These are phyloP conservation scores for Yamadazyma pseudoaaseri DNA, from an alignment of 1,139 yeast species.

Conservation along the genomic window DNA sequence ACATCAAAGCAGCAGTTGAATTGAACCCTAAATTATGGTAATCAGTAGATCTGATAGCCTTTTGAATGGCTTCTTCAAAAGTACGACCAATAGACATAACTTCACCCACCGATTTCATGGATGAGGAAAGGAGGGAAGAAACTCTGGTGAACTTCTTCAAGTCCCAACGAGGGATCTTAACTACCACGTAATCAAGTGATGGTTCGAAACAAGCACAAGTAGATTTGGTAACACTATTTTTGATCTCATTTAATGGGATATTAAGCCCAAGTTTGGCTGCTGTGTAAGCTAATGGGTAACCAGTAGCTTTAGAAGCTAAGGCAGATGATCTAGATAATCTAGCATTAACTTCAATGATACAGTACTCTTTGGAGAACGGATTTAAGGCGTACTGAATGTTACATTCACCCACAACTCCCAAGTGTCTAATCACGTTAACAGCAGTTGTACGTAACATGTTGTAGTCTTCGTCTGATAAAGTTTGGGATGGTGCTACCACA, in stretches of 20 bases:
- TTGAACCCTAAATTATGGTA: constrained; percentile 94
- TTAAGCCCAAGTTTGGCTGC: constrained; percentile 97
- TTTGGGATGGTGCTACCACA: constrained; percentile 98
- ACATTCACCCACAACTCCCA: constrained; percentile 99
- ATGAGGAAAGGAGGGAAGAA: constrained; percentile 80
- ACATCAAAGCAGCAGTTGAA: constrained; percentile 81
- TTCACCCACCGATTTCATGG: constrained; percentile 99
- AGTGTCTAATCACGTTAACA: constrained; percentile 92
- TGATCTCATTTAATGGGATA: constrained; percentile 88
- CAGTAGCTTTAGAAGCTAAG: constrained; percentile 97
- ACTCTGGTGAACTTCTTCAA: constrained; percentile 94
- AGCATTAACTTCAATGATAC: constrained; percentile 97
- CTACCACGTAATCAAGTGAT: constrained; percentile 94
- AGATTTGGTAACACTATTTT: constrained; percentile 90
- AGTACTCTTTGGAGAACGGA: constrained; percentile 91
- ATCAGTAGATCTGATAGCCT: constrained; percentile 95
- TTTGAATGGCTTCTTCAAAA: constrained; percentile 96
- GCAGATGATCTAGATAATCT: constrained; percentile 98
- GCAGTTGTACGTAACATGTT: constrained; percentile 98
- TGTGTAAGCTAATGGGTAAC: constrained; percentile 96
- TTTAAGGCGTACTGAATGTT: constrained; percentile 96
- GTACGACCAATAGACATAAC: constrained; percentile 98
- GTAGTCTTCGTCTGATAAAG: constrained; percentile 94
- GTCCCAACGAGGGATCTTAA: constrained; percentile 99
- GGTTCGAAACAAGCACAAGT: constrained; percentile 99